Evolutionary conservation across 2,329 filamentous ascomycete genomes (phyloP).

Genomic region (Macroventuria anomochaeta): DNA sequence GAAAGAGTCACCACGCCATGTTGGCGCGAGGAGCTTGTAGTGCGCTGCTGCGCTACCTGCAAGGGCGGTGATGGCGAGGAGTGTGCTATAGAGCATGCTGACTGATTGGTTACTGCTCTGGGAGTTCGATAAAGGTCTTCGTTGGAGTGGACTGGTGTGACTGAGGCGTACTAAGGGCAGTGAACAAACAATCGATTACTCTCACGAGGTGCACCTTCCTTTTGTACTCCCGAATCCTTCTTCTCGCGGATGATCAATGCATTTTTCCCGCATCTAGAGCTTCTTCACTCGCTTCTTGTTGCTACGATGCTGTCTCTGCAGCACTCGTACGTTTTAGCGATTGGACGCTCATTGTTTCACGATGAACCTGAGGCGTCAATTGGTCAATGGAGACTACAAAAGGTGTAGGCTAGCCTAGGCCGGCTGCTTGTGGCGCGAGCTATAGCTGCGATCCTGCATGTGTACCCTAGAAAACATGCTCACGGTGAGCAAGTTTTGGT

Average conservation of each 20-base stretch:
- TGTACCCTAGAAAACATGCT: constrained; percentile 29
- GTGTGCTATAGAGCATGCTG: constrained; percentile 30
- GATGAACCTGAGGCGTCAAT: background rate
- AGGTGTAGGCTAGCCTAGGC: constrained; percentile 12
- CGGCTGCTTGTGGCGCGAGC: constrained; percentile 33
- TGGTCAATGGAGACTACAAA: background rate
- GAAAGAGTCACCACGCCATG: constrained; percentile 54
- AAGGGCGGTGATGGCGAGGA: constrained; percentile 33
- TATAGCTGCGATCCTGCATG: constrained; percentile 30
- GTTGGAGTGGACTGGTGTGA: background rate
- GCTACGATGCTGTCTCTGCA: background rate
- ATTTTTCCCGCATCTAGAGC: constrained; percentile 11
- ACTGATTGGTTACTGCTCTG: background rate
- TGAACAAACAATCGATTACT: background rate
- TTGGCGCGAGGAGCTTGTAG: constrained; percentile 52
- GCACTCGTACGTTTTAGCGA: background rate
- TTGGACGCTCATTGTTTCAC: constrained; percentile 8
- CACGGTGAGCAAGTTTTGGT: constrained; percentile 33
- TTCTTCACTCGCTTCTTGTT: constrained; percentile 8
- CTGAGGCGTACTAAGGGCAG: background rate
- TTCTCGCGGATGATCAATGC: background rate
- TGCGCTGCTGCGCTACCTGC: constrained; percentile 49
- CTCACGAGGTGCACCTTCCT: background rate
- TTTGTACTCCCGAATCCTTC: constrained; percentile 2
- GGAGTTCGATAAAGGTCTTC: too few relatives aligned